Base-by-base conservation (phyloP, 1,284 basidiomycete genomes). In the Pterulicium gracile region DNA sequence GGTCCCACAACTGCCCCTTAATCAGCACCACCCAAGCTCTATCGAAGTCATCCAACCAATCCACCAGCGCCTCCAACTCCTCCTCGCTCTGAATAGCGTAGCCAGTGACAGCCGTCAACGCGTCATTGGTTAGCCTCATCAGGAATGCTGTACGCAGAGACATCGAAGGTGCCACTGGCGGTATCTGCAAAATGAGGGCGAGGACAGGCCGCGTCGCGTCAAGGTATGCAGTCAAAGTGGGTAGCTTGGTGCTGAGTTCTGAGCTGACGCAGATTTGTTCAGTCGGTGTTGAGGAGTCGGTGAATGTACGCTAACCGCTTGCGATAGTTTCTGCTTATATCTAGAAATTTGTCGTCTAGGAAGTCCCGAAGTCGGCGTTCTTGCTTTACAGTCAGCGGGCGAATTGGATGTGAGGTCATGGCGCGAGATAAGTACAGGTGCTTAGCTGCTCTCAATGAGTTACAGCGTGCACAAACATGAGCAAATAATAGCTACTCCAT, bases 21-120 rank as follows among this genome's bases (percentile, higher is more conserved):
- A 88, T 66, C 1, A 82, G 77, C 17, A 73, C 69, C 13, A 77
- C 53, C 85, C 85, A 88, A 0, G 75, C 81, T 44, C 18, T n/a
- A 57, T 88, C 85, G 22, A 88, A 67, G 54, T 84, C 78, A 54
- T 77, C 74, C 15, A 87, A 62, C 67, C 76, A 81, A 47, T 77
- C 72, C 21, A 82, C 65, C 2, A 84, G 65, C 44, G 10, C 7
- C 27, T 32, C 27, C 27, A 32, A 32, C 7, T 15, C 39, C 18
- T 41, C 7, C 10, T 7, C 10, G 10, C n/a, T 70, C 63, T 22
- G 64, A 65, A 4, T 86, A 62, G 15, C 65, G 55, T 88, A 88
- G 3, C 81, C 79, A 2, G 70, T 62, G 10, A 84, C 70, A 5
- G 75, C 66, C 46, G 59, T 62, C 51, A 87, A 63, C 14, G 75